These are phyloP conservation scores for Claviceps sp. DNA, from an alignment of 2,329 filamentous ascomycete genomes.

Conservation along the genomic window DNA sequence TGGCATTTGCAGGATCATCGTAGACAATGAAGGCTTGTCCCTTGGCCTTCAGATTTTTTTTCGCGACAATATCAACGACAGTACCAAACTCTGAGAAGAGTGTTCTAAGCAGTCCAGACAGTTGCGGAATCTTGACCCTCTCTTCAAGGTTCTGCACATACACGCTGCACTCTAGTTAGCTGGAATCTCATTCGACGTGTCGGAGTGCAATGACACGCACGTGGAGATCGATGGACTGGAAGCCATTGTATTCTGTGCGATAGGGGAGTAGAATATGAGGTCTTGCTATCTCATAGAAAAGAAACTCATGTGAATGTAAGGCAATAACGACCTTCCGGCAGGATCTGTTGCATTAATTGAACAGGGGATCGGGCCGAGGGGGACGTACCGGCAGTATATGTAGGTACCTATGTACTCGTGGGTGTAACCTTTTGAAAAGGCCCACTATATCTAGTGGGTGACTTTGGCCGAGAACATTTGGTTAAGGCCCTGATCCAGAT, in stretches of 20 bases:
- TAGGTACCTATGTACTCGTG: too few relatives aligned
- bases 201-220: constrained; percentile 64
- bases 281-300: too few relatives aligned
- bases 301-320: too few relatives aligned
- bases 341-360: too few relatives aligned
- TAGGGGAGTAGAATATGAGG: not conserved
- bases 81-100: constrained; percentile 84
- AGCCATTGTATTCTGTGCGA: not conserved
- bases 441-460: too few relatives aligned
- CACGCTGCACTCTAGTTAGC: constrained; percentile 36
- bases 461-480: too few relatives aligned
- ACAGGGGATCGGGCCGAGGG: too few relatives aligned
- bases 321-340: too few relatives aligned
- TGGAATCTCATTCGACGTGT: constrained; percentile 32
- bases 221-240: constrained; percentile 39
- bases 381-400: too few relatives aligned
- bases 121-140: constrained; percentile 65
- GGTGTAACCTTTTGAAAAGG: too few relatives aligned
- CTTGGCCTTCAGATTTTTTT: constrained; percentile 81
- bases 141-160: constrained; percentile 83
- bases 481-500: too few relatives aligned
- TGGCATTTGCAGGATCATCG: constrained; percentile 65
- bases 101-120: constrained; percentile 59
- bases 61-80: constrained; percentile 73
- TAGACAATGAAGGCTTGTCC: constrained; percentile 95